Conservation (phyloP, 2,329 filamentous ascomycete genomes). For the Penicillium sclerotiorum region DNA sequence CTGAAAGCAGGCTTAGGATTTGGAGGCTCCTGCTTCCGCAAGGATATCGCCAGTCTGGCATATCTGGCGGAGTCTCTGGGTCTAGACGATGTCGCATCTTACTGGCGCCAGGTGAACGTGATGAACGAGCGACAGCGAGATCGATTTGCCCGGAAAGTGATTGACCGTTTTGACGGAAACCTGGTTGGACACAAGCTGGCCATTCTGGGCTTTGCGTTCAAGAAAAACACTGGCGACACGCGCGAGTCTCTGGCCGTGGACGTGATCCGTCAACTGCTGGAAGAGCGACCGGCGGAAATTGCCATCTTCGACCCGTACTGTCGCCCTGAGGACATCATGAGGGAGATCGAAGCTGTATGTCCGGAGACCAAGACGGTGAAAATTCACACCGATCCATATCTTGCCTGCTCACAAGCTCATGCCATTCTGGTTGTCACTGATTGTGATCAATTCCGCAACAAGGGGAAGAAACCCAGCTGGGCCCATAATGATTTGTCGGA, state of each 20-base stretch:
- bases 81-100: conserved; percentile 70
- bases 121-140: conserved; percentile 77
- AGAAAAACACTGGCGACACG: conserved; percentile 76
- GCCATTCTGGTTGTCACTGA: conserved; percentile 57
- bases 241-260: conserved; percentile 71
- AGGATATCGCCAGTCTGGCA: conserved; percentile 73
- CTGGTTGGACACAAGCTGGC: conserved; percentile 71
- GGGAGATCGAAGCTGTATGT: conserved; percentile 39
- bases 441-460: conserved; percentile 55
- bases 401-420: conserved; percentile 49
- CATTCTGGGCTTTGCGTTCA: conserved; percentile 76
- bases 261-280: conserved; percentile 66
- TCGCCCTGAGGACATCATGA: conserved; percentile 41
- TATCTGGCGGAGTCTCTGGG: conserved; percentile 73
- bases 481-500: neutral
- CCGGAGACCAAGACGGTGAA: conserved; percentile 32
- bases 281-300: conserved; percentile 66
- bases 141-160: conserved; percentile 68
- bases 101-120: conserved; percentile 72
- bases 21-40: conserved; percentile 79
- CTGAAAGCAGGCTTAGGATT: conserved; percentile 76
- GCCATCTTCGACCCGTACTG: conserved; percentile 68
- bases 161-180: conserved; percentile 69
- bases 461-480: conserved; percentile 5
- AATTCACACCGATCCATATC: conserved; percentile 47